phyloP scores from a whole-genome alignment of 2,329 filamentous ascomycete genomes.

The Alternaria alternata region DNA sequence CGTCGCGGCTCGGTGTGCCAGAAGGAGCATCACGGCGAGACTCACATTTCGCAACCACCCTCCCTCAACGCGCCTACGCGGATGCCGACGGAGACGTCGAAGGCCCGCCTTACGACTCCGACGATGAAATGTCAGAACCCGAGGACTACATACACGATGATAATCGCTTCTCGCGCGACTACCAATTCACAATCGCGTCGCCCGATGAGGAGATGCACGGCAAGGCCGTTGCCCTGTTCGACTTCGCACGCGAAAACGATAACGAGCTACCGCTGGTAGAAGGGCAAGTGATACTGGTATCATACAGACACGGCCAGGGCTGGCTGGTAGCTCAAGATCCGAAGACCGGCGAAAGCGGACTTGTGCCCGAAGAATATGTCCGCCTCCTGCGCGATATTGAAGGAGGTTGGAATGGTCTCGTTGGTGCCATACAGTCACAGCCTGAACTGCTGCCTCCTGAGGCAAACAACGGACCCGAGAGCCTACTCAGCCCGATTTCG shows the following conservation, averaged over 20 bases:
- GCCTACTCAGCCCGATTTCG: slow-evolving; percentile 44
- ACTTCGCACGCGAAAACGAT: slow-evolving; percentile 94
- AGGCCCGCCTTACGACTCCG: slow-evolving; percentile 52
- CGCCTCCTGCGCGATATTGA: slow-evolving; percentile 91
- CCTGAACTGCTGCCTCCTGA: slow-evolving; percentile 21
- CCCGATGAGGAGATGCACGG: slow-evolving; percentile 98
- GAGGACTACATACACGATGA: slow-evolving; percentile 67
- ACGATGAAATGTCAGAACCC: slow-evolving; percentile 58
- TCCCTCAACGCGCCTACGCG: slow-evolving; percentile 54
- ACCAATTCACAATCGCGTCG: slow-evolving; percentile 92
- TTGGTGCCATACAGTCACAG: slow-evolving; percentile 37
- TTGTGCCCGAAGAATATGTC: slow-evolving; percentile 97
- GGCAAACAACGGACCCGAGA: slow-evolving; percentile 33
- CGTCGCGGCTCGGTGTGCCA: slow-evolving; percentile 42
- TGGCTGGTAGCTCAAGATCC: slow-evolving; percentile 98
- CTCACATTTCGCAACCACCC: slow-evolving; percentile 62
- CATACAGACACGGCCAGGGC: slow-evolving; percentile 93
- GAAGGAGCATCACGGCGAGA: slow-evolving; percentile 54
- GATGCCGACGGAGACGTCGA: slow-evolving; percentile 53
- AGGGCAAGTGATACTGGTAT: slow-evolving; percentile 95
- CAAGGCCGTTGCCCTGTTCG: slow-evolving; percentile 92
- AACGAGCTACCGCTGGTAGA: slow-evolving; percentile 93
- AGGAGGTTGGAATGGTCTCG: slow-evolving; percentile 71
- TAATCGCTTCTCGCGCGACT: slow-evolving; percentile 86
- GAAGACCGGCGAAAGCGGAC: slow-evolving; percentile 88